Percentiles rank a stretch among this genome's conserved stretches.
phyloP scores from a whole-genome alignment of 176 grass and related monocot genomes.

The Oryza glaberrima region DNA sequence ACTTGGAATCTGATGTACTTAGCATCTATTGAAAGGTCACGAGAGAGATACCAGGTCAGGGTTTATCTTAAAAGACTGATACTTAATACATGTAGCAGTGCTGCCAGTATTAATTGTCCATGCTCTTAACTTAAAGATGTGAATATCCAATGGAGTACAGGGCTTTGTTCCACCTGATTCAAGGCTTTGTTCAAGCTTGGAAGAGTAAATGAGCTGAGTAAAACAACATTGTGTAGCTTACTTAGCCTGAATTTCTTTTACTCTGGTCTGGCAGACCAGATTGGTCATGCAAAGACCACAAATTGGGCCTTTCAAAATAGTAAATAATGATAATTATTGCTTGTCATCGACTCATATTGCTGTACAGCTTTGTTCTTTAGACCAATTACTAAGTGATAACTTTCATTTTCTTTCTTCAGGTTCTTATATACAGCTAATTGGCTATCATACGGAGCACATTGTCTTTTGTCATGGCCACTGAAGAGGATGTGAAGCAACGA shows the following conservation, averaged over 20 bases:
- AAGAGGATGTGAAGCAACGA: constrained; percentile 74
- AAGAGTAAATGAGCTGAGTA: not conserved
- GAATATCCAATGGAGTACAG: not conserved
- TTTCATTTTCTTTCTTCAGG: constrained; percentile 9
- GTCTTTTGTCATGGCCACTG: constrained; percentile 59
- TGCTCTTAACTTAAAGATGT: not conserved
- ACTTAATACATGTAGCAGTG: not conserved
- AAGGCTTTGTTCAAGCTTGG: not conserved
- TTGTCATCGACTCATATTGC: not conserved
- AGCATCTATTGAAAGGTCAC: not conserved
- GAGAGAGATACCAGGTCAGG: not conserved
- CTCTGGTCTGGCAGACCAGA: not conserved
- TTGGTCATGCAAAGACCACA: not conserved
- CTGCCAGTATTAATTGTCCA: not conserved
- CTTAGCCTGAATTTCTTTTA: not conserved
- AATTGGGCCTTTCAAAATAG: not conserved
- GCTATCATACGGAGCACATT: not conserved
- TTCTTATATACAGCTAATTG: constrained; percentile 2
- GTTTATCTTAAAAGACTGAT: not conserved
- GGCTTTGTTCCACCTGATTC: not conserved
- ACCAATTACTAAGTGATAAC: not conserved
- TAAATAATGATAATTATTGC: not conserved
- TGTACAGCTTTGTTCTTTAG: constrained; percentile 6
- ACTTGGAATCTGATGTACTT: not conserved
- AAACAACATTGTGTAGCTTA: constrained; percentile 6